Base-by-base conservation (phyloP, 306 rosid species). In the Medicago arabica region DNA sequence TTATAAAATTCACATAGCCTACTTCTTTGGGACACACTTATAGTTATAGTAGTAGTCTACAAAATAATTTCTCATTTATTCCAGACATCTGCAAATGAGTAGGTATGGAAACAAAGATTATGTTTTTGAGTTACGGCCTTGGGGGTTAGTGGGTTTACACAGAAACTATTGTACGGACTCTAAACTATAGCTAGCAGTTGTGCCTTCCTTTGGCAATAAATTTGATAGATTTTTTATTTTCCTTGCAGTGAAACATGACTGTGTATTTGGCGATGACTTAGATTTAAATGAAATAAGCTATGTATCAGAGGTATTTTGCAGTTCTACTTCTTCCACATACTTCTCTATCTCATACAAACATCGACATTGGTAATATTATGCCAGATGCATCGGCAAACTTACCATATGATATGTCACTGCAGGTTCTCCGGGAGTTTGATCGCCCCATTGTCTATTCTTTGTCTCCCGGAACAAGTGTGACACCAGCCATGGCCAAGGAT, bases 181-280 rank as follows among this genome's bases (percentile, higher is more conserved):
- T 46, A 43, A 78, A 54, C 46, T 55, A 60, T 41, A 70, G 49
- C 12, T 15, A 69, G 62, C 15, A 53, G 66, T 69, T 14, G 41
- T 41, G 23, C 68, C 74, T 58, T 53, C 67, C 57, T 21, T 46
- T 61, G 44, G 38, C 47, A 23, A 53, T 67, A 67, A 46, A 68
- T 78, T 74, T 76, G 46, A 71, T 61, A 74, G 81, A 83, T 88
- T 74, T 76, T 78, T 73, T 61, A 9, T 49, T 57, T 61, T 25
- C 76, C 74, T 67, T 79, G 78, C 88, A 95, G 99, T 96, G 78
- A 96, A 96, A 85, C 93, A 85, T 75, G 99, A 96, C 78, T 96
- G 99, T 66, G 90, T 96, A 25, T 96, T 96, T 69, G 99, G 98
- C 28, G 98, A 88, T 38, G 99, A 96, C 87, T 85, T 96, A 80